Conservation (phyloP, 257 asterid species). For the Echites panduratus region DNA sequence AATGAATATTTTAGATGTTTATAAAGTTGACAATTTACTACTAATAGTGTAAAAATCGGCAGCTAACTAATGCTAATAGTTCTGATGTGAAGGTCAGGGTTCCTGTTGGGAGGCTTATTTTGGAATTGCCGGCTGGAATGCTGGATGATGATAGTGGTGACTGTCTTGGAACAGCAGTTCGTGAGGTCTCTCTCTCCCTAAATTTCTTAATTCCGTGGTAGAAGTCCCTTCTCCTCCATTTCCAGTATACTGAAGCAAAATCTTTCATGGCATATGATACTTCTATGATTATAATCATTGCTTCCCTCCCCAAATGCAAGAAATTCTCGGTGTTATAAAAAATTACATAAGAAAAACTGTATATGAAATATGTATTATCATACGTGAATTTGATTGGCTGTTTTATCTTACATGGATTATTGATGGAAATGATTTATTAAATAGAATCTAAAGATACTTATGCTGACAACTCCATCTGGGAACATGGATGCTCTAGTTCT, state of each 20-base stretch:
- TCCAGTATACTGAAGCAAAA: neutral
- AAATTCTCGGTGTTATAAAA: neutral
- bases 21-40: too few species aligned
- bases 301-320: neutral
- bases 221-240: neutral
- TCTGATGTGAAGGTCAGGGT: slow-evolving; percentile 63
- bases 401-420: neutral
- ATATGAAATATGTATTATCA: neutral
- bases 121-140: slow-evolving; percentile 98
- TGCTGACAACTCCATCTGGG: neutral
- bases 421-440: neutral
- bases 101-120: slow-evolving; percentile 85
- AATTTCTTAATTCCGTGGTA: neutral
- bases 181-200: slow-evolving; percentile 53
- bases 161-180: slow-evolving; percentile 85
- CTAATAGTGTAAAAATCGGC: neutral
- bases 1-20: neutral
- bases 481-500: neutral
- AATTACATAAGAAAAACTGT: neutral
- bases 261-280: neutral
- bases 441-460: neutral
- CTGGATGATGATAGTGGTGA: slow-evolving; percentile 89
- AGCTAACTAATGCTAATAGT: slow-evolving; percentile 5
- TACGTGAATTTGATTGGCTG: neutral
- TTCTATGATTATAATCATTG: neutral